Evolutionary conservation across 805 yeast genomes (phyloP).

Genomic region (Scheffersomyces coipomensis): DNA sequence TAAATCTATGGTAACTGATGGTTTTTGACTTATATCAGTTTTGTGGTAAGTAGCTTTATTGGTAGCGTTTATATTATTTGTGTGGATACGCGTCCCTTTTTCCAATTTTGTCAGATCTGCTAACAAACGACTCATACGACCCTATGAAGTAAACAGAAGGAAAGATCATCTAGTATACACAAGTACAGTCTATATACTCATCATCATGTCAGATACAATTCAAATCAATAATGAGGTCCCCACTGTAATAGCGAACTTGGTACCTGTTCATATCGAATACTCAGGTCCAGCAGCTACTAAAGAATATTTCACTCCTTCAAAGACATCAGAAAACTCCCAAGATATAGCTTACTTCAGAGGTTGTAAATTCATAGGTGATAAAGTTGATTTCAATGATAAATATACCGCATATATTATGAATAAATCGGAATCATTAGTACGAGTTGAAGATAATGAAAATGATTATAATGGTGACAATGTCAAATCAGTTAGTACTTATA

Average conservation of each 20-base stretch:
- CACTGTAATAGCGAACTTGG: slow-evolving; percentile 18
- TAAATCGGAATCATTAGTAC: slow-evolving; percentile 19
- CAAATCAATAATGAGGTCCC: slow-evolving; percentile 6
- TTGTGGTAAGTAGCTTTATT: no score
- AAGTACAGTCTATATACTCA: no score
- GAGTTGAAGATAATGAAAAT: slow-evolving; percentile 5
- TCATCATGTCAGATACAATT: neutral
- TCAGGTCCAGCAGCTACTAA: slow-evolving; percentile 31
- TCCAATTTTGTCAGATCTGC: no score
- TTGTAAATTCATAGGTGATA: slow-evolving; percentile 26
- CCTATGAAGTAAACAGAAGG: no score
- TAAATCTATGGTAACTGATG: no score
- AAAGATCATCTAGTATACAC: no score
- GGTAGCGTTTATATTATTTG: no score
- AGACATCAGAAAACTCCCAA: slow-evolving; percentile 13
- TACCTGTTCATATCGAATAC: slow-evolving; percentile 26
- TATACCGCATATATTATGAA: slow-evolving; percentile 26
- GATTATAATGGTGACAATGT: slow-evolving; percentile 10
- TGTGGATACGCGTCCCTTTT: no score
- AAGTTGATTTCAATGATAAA: slow-evolving; percentile 12
- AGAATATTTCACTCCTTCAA: slow-evolving; percentile 30
- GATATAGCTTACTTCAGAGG: slow-evolving; percentile 34
- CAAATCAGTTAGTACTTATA: slow-evolving; percentile 18
- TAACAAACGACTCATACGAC: no score
- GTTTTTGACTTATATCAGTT: no score